These are phyloP conservation scores for Rhizopogon sp. DNA, from an alignment of 768 basidiomycete genomes.

Conservation along the genomic window DNA sequence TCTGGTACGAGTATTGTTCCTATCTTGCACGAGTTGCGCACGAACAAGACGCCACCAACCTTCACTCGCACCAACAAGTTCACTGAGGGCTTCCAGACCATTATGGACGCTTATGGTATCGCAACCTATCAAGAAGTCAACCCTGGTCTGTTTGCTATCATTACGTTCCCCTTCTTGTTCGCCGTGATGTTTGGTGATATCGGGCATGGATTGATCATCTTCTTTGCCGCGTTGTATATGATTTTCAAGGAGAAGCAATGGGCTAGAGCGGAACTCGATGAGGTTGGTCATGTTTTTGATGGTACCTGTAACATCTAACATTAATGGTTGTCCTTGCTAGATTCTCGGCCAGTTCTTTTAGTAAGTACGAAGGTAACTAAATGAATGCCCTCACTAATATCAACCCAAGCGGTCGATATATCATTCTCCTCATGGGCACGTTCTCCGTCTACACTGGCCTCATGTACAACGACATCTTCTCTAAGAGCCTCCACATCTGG, in stretches of 20 bases:
- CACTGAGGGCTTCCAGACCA: constrained; percentile 93
- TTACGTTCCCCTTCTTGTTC: constrained; percentile 97
- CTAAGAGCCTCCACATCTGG: constrained; percentile 84
- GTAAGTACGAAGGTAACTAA: constrained; percentile 44
- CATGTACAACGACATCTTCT: constrained; percentile 99
- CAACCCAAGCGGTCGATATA: constrained; percentile 83
- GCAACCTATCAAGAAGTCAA: constrained; percentile 96
- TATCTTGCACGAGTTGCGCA: constrained; percentile 85
- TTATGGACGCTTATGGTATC: constrained; percentile 97
- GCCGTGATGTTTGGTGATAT: constrained; percentile 99
- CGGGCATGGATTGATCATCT: constrained; percentile 87
- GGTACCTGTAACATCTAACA: background rate
- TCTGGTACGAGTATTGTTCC: constrained; percentile 91
- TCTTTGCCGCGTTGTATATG: constrained; percentile 75
- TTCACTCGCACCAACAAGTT: constrained; percentile 95
- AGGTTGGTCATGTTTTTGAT: constrained; percentile 39
- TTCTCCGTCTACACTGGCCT: constrained; percentile 97
- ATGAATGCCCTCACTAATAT: constrained; percentile 12
- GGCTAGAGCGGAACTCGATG: constrained; percentile 68
- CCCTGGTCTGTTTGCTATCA: constrained; percentile 86
- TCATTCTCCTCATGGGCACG: constrained; percentile 95
- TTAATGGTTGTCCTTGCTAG: constrained; percentile 29
- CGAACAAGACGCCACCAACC: constrained; percentile 90
- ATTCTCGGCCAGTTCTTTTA: constrained; percentile 89
- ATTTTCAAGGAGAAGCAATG: constrained; percentile 81